A percentile compares a stretch with the other conserved stretches of the same genome.
Evolutionary conservation across 192 early-diverging fungal species (phyloP).

Genomic region (Dissophora ornata): DNA sequence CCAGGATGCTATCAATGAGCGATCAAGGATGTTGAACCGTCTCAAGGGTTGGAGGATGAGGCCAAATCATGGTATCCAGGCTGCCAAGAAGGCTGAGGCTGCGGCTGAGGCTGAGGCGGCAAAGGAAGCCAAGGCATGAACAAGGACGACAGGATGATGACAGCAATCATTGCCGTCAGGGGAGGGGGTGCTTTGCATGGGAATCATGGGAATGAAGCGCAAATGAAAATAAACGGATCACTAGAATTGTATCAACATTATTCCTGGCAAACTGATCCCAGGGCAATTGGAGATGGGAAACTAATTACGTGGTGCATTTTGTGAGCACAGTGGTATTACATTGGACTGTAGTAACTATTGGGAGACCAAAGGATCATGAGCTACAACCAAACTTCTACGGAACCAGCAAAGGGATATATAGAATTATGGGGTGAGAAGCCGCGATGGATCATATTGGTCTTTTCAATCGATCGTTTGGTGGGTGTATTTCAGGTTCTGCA

Average conservation of each 20-base stretch:
- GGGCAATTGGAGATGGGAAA: too few relatives aligned
- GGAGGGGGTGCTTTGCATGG: not conserved
- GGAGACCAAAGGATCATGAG: not conserved
- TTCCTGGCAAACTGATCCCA: too few relatives aligned
- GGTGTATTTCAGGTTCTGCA: too few relatives aligned
- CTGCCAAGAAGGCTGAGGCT: slow-evolving; percentile 51
- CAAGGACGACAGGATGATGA: not conserved
- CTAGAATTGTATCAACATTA: too few relatives aligned
- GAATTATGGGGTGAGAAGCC: too few relatives aligned
- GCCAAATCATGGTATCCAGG: slow-evolving; percentile 51
- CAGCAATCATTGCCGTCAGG: too few relatives aligned
- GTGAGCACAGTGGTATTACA: too few relatives aligned
- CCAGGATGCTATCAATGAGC: slow-evolving; percentile 54
- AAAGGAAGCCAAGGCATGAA: slow-evolving; percentile 52
- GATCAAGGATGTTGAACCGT: slow-evolving; percentile 57
- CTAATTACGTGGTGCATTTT: too few relatives aligned
- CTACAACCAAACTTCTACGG: too few relatives aligned
- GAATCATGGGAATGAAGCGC: slow-evolving; percentile 71
- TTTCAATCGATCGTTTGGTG: too few relatives aligned
- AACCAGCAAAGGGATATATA: too few relatives aligned
- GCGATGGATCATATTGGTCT: too few relatives aligned
- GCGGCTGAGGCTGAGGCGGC: slow-evolving; percentile 30
- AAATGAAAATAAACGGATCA: slow-evolving; percentile 99
- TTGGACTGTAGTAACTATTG: slow-evolving; percentile 73
- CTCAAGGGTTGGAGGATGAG: slow-evolving; percentile 68